phyloP scores from a whole-genome alignment of 352 stramenopile species.

The Phytopythium boreale region DNA sequence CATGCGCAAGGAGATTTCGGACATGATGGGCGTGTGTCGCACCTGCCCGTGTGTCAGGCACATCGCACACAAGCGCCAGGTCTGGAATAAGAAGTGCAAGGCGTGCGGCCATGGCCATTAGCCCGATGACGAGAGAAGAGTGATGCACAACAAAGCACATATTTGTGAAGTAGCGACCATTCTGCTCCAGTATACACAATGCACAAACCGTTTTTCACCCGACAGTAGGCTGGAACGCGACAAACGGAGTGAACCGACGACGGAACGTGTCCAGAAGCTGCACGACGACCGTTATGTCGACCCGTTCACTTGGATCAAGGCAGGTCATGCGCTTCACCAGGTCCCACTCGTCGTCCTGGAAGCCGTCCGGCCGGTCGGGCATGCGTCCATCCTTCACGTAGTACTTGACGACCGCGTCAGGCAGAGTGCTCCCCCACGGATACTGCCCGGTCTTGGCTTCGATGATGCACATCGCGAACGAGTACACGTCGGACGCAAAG shows the following conservation, averaged over 20 bases:
- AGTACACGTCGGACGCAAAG: conserved; percentile 5
- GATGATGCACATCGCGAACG: conserved; percentile 8
- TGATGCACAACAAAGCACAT: not conserved
- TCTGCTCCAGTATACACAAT: not conserved
- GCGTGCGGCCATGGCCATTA: conserved; percentile 51
- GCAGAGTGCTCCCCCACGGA: not conserved
- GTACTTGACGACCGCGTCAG: conserved; percentile 2
- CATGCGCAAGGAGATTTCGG: conserved; percentile 23
- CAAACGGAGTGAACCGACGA: not conserved
- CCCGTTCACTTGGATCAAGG: not conserved
- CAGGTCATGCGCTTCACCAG: conserved; percentile 4
- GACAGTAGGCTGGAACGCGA: not conserved
- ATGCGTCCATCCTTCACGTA: not conserved
- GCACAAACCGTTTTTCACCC: not conserved
- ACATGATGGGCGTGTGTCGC: conserved; percentile 46
- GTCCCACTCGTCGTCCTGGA: conserved; percentile 3
- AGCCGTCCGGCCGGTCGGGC: not conserved
- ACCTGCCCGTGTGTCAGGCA: conserved; percentile 41
- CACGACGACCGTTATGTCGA: conserved; percentile 5
- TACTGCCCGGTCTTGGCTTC: not conserved
- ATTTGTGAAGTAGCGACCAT: not conserved
- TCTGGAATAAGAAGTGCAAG: conserved; percentile 73
- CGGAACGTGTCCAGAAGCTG: conserved; percentile 1
- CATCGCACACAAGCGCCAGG: conserved; percentile 32
- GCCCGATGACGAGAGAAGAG: not conserved